phyloP scores from a whole-genome alignment of 768 basidiomycete species.

The Termitomyces sp. region DNA sequence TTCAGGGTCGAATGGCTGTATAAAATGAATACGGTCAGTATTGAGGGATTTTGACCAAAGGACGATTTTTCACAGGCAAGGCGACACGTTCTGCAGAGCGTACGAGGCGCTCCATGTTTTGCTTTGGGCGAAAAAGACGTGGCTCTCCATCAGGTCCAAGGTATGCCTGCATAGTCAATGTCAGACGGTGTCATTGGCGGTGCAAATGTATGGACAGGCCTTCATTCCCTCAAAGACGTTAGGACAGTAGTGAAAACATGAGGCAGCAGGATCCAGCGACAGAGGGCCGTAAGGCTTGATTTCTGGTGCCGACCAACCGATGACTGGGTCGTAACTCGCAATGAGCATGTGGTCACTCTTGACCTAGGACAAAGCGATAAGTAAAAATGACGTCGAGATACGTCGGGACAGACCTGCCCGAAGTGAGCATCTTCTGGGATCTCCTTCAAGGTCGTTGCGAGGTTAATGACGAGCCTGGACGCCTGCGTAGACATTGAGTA shows the following conservation, averaged over 20 bases:
- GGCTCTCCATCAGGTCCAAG: slow-evolving; percentile 64
- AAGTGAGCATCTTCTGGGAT: slow-evolving; percentile 50
- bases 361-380: slow-evolving; percentile 25
- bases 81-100: slow-evolving; percentile 66
- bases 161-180: slow-evolving; percentile 47
- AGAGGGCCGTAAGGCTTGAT: slow-evolving; percentile 73
- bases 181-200: not conserved
- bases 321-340: slow-evolving; percentile 51
- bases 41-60: too few relatives aligned
- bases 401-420: slow-evolving; percentile 39
- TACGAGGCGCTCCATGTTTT: slow-evolving; percentile 80
- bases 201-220: slow-evolving; percentile 19
- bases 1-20: slow-evolving; percentile 64
- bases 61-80: slow-evolving; percentile 42
- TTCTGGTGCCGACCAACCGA: slow-evolving; percentile 67
- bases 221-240: slow-evolving; percentile 88
- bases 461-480: slow-evolving; percentile 44
- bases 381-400: not conserved
- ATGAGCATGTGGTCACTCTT: slow-evolving; percentile 78
- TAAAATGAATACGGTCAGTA: not conserved
- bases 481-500: slow-evolving; percentile 31
- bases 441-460: slow-evolving; percentile 41
- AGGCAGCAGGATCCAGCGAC: slow-evolving; percentile 59
- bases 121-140: slow-evolving; percentile 75
- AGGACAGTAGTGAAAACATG: slow-evolving; percentile 86